phyloP scores from a whole-genome alignment of 2,329 filamentous ascomycete genomes.

The Herpomyces periplanetae region DNA sequence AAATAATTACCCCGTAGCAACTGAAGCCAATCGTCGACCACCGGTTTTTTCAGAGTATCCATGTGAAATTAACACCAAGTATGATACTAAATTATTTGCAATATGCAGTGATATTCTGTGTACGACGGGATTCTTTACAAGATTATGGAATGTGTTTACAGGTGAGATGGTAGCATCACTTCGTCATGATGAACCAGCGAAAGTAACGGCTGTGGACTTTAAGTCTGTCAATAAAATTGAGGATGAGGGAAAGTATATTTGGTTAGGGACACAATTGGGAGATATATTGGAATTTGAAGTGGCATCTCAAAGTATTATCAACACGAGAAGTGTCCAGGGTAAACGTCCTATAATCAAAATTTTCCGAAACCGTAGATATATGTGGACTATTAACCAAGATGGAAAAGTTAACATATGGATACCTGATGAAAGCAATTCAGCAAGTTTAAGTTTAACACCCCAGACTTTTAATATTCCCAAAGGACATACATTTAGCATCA shows the following conservation, averaged over 20 bases:
- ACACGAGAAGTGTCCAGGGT: slow-evolving; percentile 31
- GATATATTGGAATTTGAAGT: slow-evolving; percentile 72
- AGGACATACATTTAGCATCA: slow-evolving; percentile 54
- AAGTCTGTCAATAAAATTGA: slow-evolving; percentile 38
- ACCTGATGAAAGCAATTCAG: slow-evolving; percentile 26
- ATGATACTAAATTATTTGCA: slow-evolving; percentile 52
- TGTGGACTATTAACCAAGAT: slow-evolving; percentile 76
- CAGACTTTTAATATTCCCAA: slow-evolving; percentile 37
- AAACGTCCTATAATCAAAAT: slow-evolving; percentile 48
- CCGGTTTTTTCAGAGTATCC: slow-evolving; percentile 30
- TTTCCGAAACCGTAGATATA: slow-evolving; percentile 42
- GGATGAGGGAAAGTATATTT: slow-evolving; percentile 40
- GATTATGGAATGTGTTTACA: slow-evolving; percentile 49
- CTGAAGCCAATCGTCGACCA: slow-evolving; percentile 43
- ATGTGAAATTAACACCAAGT: slow-evolving; percentile 41
- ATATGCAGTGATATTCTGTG: slow-evolving; percentile 59
- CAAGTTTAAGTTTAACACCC: slow-evolving; percentile 30
- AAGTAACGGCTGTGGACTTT: slow-evolving; percentile 42
- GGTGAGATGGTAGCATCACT: slow-evolving; percentile 46
- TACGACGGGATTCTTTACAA: slow-evolving; percentile 47
- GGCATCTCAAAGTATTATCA: slow-evolving; percentile 23
- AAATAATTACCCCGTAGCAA: slow-evolving; percentile 41
- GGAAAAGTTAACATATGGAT: slow-evolving; percentile 62
- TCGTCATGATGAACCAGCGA: slow-evolving; percentile 46
- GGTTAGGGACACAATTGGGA: slow-evolving; percentile 60